Conservation (phyloP, 768 basidiomycete species). For the Russula virescens region DNA sequence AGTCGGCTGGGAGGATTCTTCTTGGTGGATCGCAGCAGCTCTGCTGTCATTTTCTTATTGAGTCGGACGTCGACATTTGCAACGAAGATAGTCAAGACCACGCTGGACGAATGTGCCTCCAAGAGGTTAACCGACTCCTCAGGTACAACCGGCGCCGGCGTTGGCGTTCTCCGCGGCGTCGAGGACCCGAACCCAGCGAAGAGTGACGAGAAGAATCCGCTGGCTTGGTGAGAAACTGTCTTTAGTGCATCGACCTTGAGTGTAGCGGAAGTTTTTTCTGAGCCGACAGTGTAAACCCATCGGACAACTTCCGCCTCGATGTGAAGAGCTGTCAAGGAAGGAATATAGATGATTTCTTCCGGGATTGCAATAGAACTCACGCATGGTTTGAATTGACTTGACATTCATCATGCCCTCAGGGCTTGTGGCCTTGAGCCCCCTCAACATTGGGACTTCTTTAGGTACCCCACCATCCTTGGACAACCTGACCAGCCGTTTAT, state of each 20-base stretch:
- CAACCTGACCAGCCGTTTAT: slow-evolving; percentile 60
- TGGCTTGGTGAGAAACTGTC: slow-evolving; percentile 23
- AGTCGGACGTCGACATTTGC: slow-evolving; percentile 60
- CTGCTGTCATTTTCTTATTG: slow-evolving; percentile 58
- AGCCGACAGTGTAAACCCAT: slow-evolving; percentile 65
- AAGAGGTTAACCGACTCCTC: slow-evolving; percentile 28
- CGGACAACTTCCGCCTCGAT: slow-evolving; percentile 81
- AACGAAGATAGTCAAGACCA: slow-evolving; percentile 59
- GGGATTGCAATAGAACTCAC: slow-evolving; percentile 37
- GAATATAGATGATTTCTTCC: slow-evolving; percentile 5
- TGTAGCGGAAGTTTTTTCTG: slow-evolving; percentile 46
- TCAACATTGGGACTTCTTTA: slow-evolving; percentile 47
- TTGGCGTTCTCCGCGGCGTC: slow-evolving; percentile 31
- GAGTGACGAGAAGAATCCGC: slow-evolving; percentile 38
- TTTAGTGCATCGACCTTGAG: background rate
- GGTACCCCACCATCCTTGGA: slow-evolving; percentile 55
- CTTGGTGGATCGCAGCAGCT: slow-evolving; percentile 88
- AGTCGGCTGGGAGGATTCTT: slow-evolving; percentile 80
- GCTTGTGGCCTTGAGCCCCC: slow-evolving; percentile 51
- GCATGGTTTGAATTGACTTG: slow-evolving; percentile 52
- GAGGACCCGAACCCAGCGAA: slow-evolving; percentile 32
- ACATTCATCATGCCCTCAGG: slow-evolving; percentile 63
- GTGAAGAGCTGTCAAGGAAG: slow-evolving; percentile 47
- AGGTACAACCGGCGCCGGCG: slow-evolving; percentile 32
- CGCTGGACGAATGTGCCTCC: slow-evolving; percentile 44